These are phyloP conservation scores for Mortierella sp. DNA, from an alignment of 371 early-diverging fungal genomes.

Conservation along the genomic window DNA sequence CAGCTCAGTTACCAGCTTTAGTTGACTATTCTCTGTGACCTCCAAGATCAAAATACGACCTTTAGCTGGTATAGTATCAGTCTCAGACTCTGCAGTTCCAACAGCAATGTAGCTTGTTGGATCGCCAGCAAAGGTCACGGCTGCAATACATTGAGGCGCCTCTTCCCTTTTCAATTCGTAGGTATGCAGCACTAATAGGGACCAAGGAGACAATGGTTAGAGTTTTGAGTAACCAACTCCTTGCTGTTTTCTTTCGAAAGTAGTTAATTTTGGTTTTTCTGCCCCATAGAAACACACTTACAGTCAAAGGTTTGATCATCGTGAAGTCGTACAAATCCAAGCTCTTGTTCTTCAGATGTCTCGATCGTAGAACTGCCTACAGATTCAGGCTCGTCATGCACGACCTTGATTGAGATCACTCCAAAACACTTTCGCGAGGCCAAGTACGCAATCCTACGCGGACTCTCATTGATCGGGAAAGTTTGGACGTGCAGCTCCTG, in stretches of 20 bases:
- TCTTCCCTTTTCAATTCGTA: slow-evolving; percentile 58
- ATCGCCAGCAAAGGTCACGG: slow-evolving; percentile 38
- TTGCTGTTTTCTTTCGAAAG: too few relatives aligned
- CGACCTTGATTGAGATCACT: slow-evolving; percentile 58
- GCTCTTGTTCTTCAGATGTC: slow-evolving; percentile 58
- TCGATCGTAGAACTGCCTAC: slow-evolving; percentile 46
- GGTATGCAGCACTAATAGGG: slow-evolving; percentile 52
- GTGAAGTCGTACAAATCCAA: slow-evolving; percentile 71
- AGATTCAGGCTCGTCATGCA: slow-evolving; percentile 48
- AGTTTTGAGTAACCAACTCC: not conserved
- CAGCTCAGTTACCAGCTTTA: slow-evolving; percentile 59
- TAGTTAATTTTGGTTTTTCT: not conserved
- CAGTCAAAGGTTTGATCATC: slow-evolving; percentile 84
- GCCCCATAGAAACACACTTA: slow-evolving; percentile 34
- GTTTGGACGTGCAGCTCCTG: slow-evolving; percentile 87
- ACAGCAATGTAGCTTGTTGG: slow-evolving; percentile 61
- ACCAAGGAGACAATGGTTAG: not conserved
- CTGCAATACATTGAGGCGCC: slow-evolving; percentile 47
- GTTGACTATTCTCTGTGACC: slow-evolving; percentile 39
- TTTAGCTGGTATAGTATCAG: slow-evolving; percentile 68
- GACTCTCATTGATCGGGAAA: slow-evolving; percentile 76
- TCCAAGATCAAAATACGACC: slow-evolving; percentile 74
- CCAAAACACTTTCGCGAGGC: slow-evolving; percentile 67
- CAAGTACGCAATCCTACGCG: slow-evolving; percentile 78
- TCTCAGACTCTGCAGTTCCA: slow-evolving; percentile 71